Conservation (phyloP, 23 red algal species). For the Gracilaria domingensis region DNA sequence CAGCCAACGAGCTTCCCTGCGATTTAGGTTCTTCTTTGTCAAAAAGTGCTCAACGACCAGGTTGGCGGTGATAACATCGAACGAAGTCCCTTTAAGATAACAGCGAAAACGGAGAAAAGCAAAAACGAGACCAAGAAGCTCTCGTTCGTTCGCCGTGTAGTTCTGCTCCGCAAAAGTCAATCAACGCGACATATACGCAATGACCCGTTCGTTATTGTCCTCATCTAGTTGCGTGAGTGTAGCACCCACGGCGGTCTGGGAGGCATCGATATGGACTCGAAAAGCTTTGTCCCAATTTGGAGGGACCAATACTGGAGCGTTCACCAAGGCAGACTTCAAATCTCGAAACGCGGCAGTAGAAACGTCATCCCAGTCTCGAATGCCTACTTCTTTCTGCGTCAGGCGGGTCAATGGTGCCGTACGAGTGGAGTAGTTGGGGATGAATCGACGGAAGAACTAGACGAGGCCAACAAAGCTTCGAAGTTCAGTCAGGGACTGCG, state of each 20-base stretch:
- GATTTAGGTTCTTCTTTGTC: not conserved
- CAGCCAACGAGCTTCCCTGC: slow-evolving; percentile 6
- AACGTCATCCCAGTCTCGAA: not conserved
- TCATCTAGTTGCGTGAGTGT: not conserved
- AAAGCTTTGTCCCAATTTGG: not conserved
- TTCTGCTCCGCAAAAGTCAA: not conserved
- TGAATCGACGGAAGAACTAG: slow-evolving; percentile 16
- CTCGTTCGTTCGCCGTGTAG: slow-evolving; percentile 25
- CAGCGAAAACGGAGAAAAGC: not conserved
- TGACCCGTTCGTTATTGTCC: not conserved
- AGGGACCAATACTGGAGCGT: not conserved
- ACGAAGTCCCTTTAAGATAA: slow-evolving; percentile 6
- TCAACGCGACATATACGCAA: not conserved
- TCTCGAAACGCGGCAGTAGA: not conserved
- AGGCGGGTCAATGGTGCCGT: not conserved
- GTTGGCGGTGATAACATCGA: slow-evolving; percentile 23
- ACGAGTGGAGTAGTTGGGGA: not conserved
- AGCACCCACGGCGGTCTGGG: not conserved
- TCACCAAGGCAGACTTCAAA: not conserved
- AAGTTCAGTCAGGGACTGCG: not conserved
- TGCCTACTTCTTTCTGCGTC: not conserved
- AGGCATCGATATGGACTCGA: slow-evolving; percentile 15
- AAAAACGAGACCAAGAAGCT: not conserved
- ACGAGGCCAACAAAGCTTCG: not conserved
- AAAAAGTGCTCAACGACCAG: slow-evolving; percentile 11